A percentile compares a stretch with the other conserved stretches of the same genome.
These are phyloP conservation scores for Diutina mesorugosa DNA, from an alignment of 1,139 yeast genomes.

Conservation along the genomic window DNA sequence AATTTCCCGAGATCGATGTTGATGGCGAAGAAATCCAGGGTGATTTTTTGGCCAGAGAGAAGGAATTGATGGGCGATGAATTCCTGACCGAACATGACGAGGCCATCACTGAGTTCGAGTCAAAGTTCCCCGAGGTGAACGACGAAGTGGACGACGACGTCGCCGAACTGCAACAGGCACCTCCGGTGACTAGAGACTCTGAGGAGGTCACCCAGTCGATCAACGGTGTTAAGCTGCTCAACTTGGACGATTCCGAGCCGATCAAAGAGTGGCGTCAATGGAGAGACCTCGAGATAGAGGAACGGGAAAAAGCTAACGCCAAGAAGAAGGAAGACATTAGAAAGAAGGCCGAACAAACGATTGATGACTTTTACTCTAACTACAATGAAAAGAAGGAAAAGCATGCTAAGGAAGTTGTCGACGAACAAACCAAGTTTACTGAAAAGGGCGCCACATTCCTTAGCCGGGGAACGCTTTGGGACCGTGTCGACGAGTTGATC, in stretches of 20 bases:
- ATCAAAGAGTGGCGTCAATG: constrained; percentile 76
- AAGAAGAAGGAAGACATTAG: constrained; percentile 58
- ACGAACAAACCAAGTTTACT: constrained; percentile 61
- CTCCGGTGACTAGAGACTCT: not conserved
- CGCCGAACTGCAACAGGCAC: constrained; percentile 3
- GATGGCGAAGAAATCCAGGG: constrained; percentile 19
- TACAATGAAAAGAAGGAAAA: constrained; percentile 80
- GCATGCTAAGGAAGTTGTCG: constrained; percentile 47
- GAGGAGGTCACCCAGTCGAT: not conserved
- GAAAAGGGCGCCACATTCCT: constrained; percentile 72
- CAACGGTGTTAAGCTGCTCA: constrained; percentile 2
- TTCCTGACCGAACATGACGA: constrained; percentile 60
- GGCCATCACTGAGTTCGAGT: constrained; percentile 53
- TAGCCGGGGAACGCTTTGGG: constrained; percentile 79
- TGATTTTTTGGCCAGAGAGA: constrained; percentile 77
- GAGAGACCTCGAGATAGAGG: constrained; percentile 66
- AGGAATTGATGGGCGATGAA: constrained; percentile 72
- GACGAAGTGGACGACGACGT: constrained; percentile 8
- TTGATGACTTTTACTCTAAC: constrained; percentile 89
- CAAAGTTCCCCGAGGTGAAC: constrained; percentile 54
- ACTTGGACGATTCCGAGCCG: constrained; percentile 39
- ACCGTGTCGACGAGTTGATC: constrained; percentile 48
- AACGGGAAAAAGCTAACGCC: constrained; percentile 66
- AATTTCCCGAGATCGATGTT: constrained; percentile 34
- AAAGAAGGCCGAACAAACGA: constrained; percentile 70